Evolutionary conservation across 441 rosid species (phyloP), one percentile per base, ranked within the genome.

Genomic region (Brassica hybrid): DNA sequence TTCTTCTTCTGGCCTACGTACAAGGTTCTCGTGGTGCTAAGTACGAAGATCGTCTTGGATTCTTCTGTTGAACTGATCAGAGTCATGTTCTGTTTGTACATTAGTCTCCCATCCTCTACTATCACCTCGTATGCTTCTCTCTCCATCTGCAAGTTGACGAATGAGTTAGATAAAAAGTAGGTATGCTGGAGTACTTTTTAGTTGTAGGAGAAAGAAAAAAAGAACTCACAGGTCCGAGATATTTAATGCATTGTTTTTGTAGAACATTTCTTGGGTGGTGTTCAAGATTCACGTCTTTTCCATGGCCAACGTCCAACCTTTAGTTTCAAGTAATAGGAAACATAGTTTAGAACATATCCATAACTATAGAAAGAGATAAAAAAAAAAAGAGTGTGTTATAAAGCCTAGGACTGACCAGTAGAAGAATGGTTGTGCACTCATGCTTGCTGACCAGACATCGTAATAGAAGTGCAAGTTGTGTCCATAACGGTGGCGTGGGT

Each of bases 291-390:
- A 83, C 19, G 73, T 92, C 93, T 83, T 91, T 94, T 13, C 97
- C 98, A 57, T 86, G 90, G 7, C 97, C 97, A 32, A 91, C 78
- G 83, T 94, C 98, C 93, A 93, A 86, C 98, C 98, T 90, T n/a
- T n/a, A 85, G 69, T 76, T 73, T 30, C 54, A 77, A 41, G 6
- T 54, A 12, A 13, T n/a, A 77, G 52, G 61, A 65, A 65, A 65
- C 30, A 23, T 2, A 78, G 56, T 48, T 78, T 50, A 78, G 48
- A 73, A 73, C 59, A 79, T 5, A 62, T 48, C 36, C 19, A 67
- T 62, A 60, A 59, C 4, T 17, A 54, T 23, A 60, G 6, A 34
- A 52, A 36, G 19, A 61, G 23, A 58, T 2, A n/a, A n/a, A n/a
- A n/a, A 62, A 4, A 25, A 58, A 34, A 67, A n/a, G n/a, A 48